Evolutionary conservation across 2,329 filamentous ascomycete species (phyloP), one percentile per base, ranked within the genome.

Genomic region (Emydomyces testavorans): DNA sequence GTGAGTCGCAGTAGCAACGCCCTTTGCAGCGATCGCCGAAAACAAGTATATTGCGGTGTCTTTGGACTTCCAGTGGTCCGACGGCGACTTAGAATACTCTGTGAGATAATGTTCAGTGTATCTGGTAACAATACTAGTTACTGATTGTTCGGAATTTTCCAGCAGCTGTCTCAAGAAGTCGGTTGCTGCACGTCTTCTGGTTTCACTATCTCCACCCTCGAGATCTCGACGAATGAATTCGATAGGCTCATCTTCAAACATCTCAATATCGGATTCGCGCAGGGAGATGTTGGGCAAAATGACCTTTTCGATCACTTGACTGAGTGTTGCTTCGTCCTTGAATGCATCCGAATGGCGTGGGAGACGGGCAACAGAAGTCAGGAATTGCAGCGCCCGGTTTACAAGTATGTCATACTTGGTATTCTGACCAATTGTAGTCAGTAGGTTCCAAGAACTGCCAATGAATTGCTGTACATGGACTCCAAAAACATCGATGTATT

Each of bases 41-140:
- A 93, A 98, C 13, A 98, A 78, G 61, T 96, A 96, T 50, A 95
- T 83, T n/a, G 92, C 92, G 0, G 90, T 96, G 61, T 98, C 92
- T 71, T 98, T 98, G 41, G 88, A 82, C 66, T 93, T 94, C 92
- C 92, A 98, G 64, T 94, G 88, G 15, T 75, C 69, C 11, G 69
- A 65, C 35, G 73, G 72, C 52, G 80, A 73, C 65, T 84, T 84
- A 48, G 80, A 76, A 59, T 88, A 88, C 47, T 83, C 75, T 29
- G 71, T 68, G 23, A 98, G 75, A 62, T 93, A 94, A 64, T 89
- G 84, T 52, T 83, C 78, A 58, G 93, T 85, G 69, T 96, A 95
- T 56, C 78, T 81, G 53, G 82, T 82, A 18, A 94, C 89, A n/a
- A 94, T 85, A 45, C 74, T 77, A 0, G 90, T 96, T 38, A 96